Evolutionary conservation across 2,329 filamentous ascomycete species (phyloP).

Genomic region (Colletotrichum musicola): DNA sequence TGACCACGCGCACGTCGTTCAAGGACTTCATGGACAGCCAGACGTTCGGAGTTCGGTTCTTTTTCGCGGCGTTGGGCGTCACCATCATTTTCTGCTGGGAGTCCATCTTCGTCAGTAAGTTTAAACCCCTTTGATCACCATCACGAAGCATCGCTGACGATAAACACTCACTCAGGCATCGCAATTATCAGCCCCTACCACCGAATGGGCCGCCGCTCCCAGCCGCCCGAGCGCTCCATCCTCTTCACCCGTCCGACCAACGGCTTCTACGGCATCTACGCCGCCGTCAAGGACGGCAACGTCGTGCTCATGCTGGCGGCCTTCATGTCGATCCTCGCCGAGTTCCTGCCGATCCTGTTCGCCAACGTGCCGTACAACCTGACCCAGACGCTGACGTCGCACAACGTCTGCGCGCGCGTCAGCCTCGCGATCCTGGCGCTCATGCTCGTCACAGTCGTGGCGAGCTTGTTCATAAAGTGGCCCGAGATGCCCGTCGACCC

Average conservation of each 20-base stretch:
- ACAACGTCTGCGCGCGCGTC: slow-evolving; percentile 56
- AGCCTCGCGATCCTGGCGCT: slow-evolving; percentile 53
- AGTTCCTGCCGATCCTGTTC: slow-evolving; percentile 63
- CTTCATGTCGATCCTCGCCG: slow-evolving; percentile 58
- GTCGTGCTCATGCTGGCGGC: slow-evolving; percentile 56
- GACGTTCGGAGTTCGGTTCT: slow-evolving; percentile 57
- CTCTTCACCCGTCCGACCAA: slow-evolving; percentile 58
- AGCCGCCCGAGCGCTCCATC: slow-evolving; percentile 53
- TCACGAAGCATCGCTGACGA: not conserved
- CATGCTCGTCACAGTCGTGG: slow-evolving; percentile 56
- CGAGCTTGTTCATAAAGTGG: slow-evolving; percentile 57
- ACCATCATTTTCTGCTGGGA: slow-evolving; percentile 56
- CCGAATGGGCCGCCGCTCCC: slow-evolving; percentile 52
- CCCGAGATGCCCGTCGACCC: slow-evolving; percentile 61
- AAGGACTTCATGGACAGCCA: slow-evolving; percentile 54
- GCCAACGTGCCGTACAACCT: slow-evolving; percentile 62
- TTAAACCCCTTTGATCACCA: not conserved
- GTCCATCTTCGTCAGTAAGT: slow-evolving; percentile 53
- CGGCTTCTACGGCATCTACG: slow-evolving; percentile 58
- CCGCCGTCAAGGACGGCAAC: slow-evolving; percentile 51
- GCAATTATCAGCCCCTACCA: slow-evolving; percentile 60
- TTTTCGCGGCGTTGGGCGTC: slow-evolving; percentile 57
- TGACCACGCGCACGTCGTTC: slow-evolving; percentile 42
- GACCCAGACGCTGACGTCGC: slow-evolving; percentile 53
- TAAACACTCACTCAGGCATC: slow-evolving; percentile 50